A percentile compares a stretch with the other conserved stretches of the same genome.
phyloP scores from a whole-genome alignment of 1,284 basidiomycete species.

The Sporisorium exsertum region DNA sequence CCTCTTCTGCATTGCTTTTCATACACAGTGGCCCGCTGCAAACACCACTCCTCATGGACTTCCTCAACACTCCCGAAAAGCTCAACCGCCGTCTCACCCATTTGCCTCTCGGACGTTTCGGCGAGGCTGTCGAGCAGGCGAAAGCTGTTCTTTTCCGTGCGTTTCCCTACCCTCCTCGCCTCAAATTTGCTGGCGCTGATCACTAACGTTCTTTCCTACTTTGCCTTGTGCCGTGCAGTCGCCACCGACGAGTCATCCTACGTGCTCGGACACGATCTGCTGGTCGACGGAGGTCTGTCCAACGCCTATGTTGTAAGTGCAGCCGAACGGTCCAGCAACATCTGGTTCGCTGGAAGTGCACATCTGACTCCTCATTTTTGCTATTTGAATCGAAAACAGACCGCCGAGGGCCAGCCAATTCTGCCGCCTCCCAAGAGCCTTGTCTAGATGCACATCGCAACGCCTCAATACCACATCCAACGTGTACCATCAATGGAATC shows the following conservation, averaged over 20 bases:
- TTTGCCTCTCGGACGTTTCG: conserved; percentile 95
- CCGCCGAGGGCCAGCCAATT: conserved; percentile 50
- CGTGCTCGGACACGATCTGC: conserved; percentile 71
- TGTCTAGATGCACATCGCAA: conserved; percentile 11
- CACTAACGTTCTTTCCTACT: too few species aligned
- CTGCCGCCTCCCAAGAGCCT: conserved; percentile 50
- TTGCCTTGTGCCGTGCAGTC: conserved; percentile 70
- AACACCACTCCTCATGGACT: conserved; percentile 92
- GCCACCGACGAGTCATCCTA: conserved; percentile 72
- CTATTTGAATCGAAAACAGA: conserved; percentile 1
- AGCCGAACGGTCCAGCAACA: too few species aligned
- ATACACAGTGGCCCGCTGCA: conserved; percentile 70
- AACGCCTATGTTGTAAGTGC: conserved; percentile 36
- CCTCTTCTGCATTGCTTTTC: background rate
- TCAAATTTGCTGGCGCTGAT: too few species aligned
- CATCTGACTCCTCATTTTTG: background rate
- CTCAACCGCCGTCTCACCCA: conserved; percentile 88
- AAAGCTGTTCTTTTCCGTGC: conserved; percentile 83
- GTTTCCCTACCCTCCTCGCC: background rate
- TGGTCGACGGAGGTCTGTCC: conserved; percentile 48
- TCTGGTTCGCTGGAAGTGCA: background rate
- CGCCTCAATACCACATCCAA: background rate
- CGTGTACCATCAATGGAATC: background rate
- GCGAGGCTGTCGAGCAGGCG: conserved; percentile 93
- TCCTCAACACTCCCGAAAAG: conserved; percentile 96